phyloP scores from a whole-genome alignment of 257 asterid species.

The Buddleja alternifolia region DNA sequence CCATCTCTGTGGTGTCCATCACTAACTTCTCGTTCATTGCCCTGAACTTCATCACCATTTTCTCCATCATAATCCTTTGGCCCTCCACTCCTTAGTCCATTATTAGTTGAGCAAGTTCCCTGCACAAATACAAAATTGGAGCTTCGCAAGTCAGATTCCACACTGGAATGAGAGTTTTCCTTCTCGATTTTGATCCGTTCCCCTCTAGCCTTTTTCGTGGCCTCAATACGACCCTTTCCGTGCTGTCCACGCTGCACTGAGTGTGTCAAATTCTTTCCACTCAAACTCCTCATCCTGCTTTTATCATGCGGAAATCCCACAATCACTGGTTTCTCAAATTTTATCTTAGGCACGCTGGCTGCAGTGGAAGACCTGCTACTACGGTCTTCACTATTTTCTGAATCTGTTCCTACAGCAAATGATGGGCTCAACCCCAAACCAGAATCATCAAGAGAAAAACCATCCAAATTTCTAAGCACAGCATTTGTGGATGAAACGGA shows the following conservation, averaged over 20 bases:
- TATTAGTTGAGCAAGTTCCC: conserved; percentile 58
- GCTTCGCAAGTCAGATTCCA: conserved; percentile 92
- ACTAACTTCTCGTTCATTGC: conserved; percentile 37
- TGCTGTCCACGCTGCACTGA: conserved; percentile 43
- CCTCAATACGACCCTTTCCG: conserved; percentile 47
- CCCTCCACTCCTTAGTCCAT: conserved; percentile 51
- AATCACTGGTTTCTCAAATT: conserved; percentile 40
- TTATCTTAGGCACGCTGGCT: conserved; percentile 63
- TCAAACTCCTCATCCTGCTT: conserved; percentile 45
- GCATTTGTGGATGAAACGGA: conserved; percentile 79
- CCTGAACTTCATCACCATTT: conserved; percentile 58
- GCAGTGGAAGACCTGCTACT: conserved; percentile 88
- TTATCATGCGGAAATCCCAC: conserved; percentile 41
- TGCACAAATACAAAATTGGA: conserved; percentile 70
- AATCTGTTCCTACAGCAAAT: conserved; percentile 49
- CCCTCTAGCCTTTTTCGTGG: conserved; percentile 64
- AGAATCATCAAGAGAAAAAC: conserved; percentile 40
- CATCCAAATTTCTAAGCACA: conserved; percentile 43
- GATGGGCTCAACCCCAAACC: conserved; percentile 37
- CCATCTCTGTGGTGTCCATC: conserved; percentile 46
- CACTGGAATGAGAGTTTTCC: conserved; percentile 89
- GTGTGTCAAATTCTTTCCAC: conserved; percentile 49
- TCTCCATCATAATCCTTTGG: conserved; percentile 52
- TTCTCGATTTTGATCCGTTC: conserved; percentile 77
- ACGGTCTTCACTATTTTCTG: conserved; percentile 66